Conservation (phyloP, 306 rosid species). For the Amphicarpaea edgeworthii region DNA sequence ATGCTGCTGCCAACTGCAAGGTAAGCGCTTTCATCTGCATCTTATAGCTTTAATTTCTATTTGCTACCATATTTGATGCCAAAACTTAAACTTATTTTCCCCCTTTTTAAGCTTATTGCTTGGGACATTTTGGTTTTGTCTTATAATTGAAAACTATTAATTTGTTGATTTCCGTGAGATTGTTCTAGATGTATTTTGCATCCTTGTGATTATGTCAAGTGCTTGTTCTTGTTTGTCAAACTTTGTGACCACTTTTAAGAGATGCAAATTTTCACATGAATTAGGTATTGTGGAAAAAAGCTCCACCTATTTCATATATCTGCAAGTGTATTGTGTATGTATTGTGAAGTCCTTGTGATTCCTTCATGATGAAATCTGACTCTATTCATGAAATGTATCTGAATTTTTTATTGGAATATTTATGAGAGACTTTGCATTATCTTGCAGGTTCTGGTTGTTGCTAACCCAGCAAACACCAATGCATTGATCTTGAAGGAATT, state of each 20-base stretch:
- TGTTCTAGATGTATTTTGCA: neutral
- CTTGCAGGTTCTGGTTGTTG: conserved; percentile 95
- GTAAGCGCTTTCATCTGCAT: conserved; percentile 42
- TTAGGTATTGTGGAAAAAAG: neutral
- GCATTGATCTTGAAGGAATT: conserved; percentile 97
- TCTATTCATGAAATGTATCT: neutral
- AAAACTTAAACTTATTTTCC: too few relatives aligned
- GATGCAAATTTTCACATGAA: neutral
- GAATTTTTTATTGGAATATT: neutral
- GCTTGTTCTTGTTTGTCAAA: conserved; percentile 6
- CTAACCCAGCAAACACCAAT: conserved; percentile 98
- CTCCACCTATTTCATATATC: conserved; percentile 5
- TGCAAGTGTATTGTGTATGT: neutral
- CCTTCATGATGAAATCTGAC: too few relatives aligned
- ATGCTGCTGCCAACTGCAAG: conserved; percentile 97
- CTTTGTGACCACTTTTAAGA: neutral
- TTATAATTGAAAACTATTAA: neutral
- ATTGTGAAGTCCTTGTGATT: too few relatives aligned
- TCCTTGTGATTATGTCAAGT: neutral
- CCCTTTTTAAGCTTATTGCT: too few relatives aligned
- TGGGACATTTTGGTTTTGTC: neutral
- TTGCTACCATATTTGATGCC: neutral
- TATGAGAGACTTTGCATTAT: conserved; percentile 22
- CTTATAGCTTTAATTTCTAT: neutral
- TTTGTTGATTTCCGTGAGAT: neutral